Conservation (phyloP, 2,329 filamentous ascomycete species). For the Onygenales sp. region DNA sequence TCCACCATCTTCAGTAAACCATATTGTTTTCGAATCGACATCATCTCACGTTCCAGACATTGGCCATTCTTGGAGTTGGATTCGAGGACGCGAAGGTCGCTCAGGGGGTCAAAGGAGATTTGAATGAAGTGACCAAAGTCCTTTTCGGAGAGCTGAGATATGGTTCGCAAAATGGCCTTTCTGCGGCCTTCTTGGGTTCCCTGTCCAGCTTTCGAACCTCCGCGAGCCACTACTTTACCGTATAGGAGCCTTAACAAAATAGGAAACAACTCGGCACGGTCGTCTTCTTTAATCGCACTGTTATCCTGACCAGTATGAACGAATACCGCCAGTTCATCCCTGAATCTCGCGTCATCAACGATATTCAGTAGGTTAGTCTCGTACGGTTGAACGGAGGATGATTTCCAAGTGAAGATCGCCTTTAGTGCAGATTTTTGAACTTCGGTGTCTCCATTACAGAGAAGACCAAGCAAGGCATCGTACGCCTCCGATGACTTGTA, state of each 20-base stretch:
- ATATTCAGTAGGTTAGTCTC: constrained; percentile 78
- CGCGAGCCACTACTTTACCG: constrained; percentile 76
- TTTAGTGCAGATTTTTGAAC: constrained; percentile 79
- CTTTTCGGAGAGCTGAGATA: constrained; percentile 64
- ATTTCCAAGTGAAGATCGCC: constrained; percentile 82
- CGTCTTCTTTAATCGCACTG: constrained; percentile 61
- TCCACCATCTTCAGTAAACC: constrained; percentile 89
- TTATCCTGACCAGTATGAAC: constrained; percentile 59
- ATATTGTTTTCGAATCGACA: constrained; percentile 69
- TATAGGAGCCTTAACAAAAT: constrained; percentile 81
- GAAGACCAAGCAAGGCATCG: constrained; percentile 59
- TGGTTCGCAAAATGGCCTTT: constrained; percentile 61
- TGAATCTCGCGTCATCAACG: constrained; percentile 82
- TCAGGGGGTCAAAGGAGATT: constrained; percentile 67
- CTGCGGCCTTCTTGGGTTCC: constrained; percentile 74
- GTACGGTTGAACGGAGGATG: constrained; percentile 63
- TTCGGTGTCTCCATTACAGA: constrained; percentile 82
- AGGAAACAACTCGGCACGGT: constrained; percentile 68
- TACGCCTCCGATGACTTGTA: constrained; percentile 71
- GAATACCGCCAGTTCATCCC: constrained; percentile 86
- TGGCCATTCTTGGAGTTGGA: constrained; percentile 41
- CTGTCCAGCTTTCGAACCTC: constrained; percentile 64
- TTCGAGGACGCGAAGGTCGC: constrained; percentile 49
- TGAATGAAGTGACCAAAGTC: constrained; percentile 75
- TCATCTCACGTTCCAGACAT: constrained; percentile 48